Base-by-base conservation (phyloP, 2,329 filamentous ascomycete species). In the Ustulina deusta region DNA sequence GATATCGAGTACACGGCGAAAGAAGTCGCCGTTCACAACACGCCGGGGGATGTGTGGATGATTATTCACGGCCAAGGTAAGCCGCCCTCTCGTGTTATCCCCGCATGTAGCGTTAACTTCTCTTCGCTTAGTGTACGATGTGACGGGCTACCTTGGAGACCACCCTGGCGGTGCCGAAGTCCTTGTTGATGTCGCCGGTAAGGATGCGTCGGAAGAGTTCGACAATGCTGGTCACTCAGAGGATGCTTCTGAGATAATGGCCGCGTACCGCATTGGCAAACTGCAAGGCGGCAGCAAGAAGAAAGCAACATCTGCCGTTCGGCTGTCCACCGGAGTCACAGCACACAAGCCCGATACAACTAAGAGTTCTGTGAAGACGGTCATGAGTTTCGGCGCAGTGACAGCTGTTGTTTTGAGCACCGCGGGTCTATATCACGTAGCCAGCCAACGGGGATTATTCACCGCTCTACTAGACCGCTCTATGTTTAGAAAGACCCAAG, bases 171-270 rank as follows among this genome's bases (percentile, higher is more conserved):
- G 93, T 77, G 89, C 91, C 75, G 92, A 94, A 76, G 88, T 94
- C 67, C 83, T 96, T 46, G 83, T 93, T 66, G 93, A 95, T 70
- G 90, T 93, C 32, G 92, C 86, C 73, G 93, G 93, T 65, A 89
- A 90, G 73, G 92, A 96, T 80, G 90, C 91, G 55, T 93, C 91
- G 49, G 90, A 93, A 77, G 91, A 89, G 48, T 96, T 94, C 75
- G 92, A 96, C 81, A 91, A 94, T 75, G 92, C 93, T 42, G 93
- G 93, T 51, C 93, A 97, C 83, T 93, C 91, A 54, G 91, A 93
- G 27, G 83, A 85, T 63, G 83, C 83, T 2, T 78, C 74, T 58
- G 82, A 83, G 44, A 80, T 83, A 54, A 80, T 84, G 78, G 76
- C 75, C 1, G 66, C 75, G 13, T 82, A 77, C 61, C 70, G 70